Percentiles rank a stretch among this genome's conserved stretches.
Evolutionary conservation across 441 rosid genomes (phyloP).

Genomic region (Gossypium davidsonii): DNA sequence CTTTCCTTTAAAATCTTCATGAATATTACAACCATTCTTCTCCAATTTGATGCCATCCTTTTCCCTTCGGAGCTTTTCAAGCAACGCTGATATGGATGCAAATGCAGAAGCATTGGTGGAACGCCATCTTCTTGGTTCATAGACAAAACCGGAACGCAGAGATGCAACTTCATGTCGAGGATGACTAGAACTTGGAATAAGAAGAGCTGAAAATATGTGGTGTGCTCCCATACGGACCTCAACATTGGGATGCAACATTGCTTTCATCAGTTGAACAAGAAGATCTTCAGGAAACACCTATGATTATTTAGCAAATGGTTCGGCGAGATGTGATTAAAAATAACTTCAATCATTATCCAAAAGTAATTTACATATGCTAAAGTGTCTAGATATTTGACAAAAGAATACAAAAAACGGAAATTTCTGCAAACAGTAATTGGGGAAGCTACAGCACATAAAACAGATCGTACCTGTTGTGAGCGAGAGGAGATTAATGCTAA

Average conservation of each 20-base stretch:
- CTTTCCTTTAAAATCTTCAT: slow-evolving; percentile 37
- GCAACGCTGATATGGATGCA: slow-evolving; percentile 66
- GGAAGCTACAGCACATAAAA: background rate
- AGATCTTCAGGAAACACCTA: slow-evolving; percentile 84
- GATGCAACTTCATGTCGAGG: slow-evolving; percentile 50
- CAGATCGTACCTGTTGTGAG: slow-evolving; percentile 51
- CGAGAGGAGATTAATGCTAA: slow-evolving; percentile 48
- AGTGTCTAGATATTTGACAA: background rate
- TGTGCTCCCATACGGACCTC: slow-evolving; percentile 89
- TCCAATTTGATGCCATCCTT: slow-evolving; percentile 51
- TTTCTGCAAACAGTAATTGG: background rate
- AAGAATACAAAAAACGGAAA: background rate
- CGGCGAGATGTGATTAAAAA: slow-evolving; percentile 11
- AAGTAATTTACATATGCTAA: background rate
- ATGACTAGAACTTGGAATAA: slow-evolving; percentile 52
- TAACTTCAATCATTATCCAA: background rate
- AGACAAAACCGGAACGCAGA: slow-evolving; percentile 47
- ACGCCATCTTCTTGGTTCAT: slow-evolving; percentile 64
- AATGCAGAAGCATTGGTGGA: slow-evolving; percentile 64
- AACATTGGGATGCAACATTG: slow-evolving; percentile 80
- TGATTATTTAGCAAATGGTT: slow-evolving; percentile 7
- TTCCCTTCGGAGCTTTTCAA: slow-evolving; percentile 81
- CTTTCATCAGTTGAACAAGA: slow-evolving; percentile 74
- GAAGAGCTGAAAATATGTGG: slow-evolving; percentile 78
- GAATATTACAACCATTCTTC: slow-evolving; percentile 31